These are phyloP conservation scores for Rhodomyrtus tomentosa DNA, from an alignment of 345 rosid species.

Conservation along the genomic window DNA sequence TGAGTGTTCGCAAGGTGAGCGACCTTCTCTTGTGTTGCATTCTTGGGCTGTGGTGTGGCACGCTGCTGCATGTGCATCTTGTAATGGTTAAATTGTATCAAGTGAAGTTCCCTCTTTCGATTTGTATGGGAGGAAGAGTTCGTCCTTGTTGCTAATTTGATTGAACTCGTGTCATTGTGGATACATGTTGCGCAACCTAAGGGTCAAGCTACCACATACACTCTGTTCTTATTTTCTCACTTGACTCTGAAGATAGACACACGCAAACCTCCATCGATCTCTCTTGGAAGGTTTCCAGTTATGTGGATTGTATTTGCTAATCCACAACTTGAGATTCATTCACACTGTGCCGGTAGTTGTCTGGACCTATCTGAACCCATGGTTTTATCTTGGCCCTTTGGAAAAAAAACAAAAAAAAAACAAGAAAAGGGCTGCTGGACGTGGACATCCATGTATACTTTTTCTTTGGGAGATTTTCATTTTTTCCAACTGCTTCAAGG, in stretches of 20 bases:
- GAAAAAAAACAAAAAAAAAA: neutral
- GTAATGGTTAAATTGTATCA: neutral
- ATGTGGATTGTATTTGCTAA: neutral
- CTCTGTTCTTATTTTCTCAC: neutral
- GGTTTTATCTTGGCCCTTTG: neutral
- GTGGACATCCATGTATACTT: neutral
- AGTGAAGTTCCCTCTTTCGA: neutral
- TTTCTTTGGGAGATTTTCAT: neutral
- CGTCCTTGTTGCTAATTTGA: neutral
- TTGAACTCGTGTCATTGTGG: neutral
- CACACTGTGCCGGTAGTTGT: neutral
- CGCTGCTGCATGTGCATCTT: neutral
- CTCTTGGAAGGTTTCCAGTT: neutral
- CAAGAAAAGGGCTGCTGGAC: neutral
- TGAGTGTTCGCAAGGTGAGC: constrained; percentile 2
- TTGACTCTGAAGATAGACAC: neutral
- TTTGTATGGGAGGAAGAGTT: neutral
- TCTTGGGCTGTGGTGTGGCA: neutral
- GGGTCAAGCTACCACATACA: neutral
- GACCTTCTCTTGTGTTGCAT: neutral
- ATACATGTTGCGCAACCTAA: neutral
- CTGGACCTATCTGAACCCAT: neutral
- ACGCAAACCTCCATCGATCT: neutral
- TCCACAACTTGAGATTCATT: neutral
- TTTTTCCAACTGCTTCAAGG: neutral